Evolutionary conservation across 805 yeast species (phyloP).

Genomic region (Hanseniaspora mollemarum): DNA sequence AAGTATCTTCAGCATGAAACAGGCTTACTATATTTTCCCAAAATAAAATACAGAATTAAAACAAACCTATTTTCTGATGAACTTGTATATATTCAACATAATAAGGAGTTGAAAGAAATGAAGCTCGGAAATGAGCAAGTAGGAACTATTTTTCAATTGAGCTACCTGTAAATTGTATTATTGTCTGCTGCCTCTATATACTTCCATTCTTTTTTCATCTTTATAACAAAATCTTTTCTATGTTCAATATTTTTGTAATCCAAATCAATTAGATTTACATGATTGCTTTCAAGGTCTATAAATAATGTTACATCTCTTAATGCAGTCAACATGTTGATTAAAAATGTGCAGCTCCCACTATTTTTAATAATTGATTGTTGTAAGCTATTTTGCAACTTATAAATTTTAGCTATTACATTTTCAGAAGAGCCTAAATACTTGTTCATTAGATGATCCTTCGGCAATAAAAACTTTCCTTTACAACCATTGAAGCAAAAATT

Average conservation of each 20-base stretch:
- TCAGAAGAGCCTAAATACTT: not conserved
- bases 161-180: not conserved
- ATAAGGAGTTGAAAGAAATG: not conserved
- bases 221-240: not conserved
- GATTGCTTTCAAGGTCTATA: not conserved
- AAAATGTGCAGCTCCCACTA: not conserved
- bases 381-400: not conserved
- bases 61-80: slow-evolving; percentile 3
- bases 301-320: slow-evolving; percentile 10
- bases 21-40: not conserved
- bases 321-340: not conserved
- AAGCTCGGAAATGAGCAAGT: not conserved
- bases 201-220: slow-evolving; percentile 10
- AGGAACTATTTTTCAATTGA: not conserved
- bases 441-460: not conserved
- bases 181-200: not conserved
- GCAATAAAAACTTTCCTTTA: not conserved
- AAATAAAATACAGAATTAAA: not conserved
- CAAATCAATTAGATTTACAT: not conserved
- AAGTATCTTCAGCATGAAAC: not conserved
- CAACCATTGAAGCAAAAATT: slow-evolving; percentile 6
- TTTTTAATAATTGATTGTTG: not conserved
- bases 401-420: not conserved
- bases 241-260: slow-evolving; percentile 6
- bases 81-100: not conserved